phyloP scores from a whole-genome alignment of 176 grass and related monocot species.

The Neostapfia colusana region DNA sequence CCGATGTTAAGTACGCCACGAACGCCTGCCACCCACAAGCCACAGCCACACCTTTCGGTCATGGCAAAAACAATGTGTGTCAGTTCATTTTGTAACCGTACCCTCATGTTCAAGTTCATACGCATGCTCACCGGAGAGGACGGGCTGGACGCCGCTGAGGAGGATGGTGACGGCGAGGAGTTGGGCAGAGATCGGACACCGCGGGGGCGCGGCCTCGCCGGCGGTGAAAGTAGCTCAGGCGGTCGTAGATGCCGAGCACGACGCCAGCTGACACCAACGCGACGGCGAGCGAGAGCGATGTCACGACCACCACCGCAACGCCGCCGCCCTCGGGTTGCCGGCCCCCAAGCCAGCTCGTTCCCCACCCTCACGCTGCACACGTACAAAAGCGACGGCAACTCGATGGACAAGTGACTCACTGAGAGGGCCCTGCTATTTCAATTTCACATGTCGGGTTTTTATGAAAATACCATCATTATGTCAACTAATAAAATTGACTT shows the following conservation, averaged over 20 bases:
- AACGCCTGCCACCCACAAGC: slow-evolving; percentile 33
- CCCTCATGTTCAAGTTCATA: too few relatives aligned
- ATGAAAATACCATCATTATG: background rate
- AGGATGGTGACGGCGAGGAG: slow-evolving; percentile 33
- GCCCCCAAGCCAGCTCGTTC: too few relatives aligned
- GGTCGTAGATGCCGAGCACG: slow-evolving; percentile 20
- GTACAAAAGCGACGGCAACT: too few relatives aligned
- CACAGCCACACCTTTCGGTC: slow-evolving; percentile 29
- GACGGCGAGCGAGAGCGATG: background rate
- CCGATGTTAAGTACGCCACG: slow-evolving; percentile 38
- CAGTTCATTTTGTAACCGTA: background rate
- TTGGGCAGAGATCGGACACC: slow-evolving; percentile 24
- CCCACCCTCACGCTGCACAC: too few relatives aligned
- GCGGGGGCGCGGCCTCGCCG: slow-evolving; percentile 29
- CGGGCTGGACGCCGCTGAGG: slow-evolving; percentile 41
- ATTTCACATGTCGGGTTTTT: background rate
- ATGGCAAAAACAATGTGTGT: background rate
- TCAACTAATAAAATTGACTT: background rate
- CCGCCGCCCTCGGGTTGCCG: too few relatives aligned
- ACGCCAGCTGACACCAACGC: background rate
- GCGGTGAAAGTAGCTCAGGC: slow-evolving; percentile 36
- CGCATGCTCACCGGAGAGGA: slow-evolving; percentile 20
- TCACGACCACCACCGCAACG: slow-evolving; percentile 24
- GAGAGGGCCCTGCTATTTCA: too few relatives aligned
- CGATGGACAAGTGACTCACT: too few relatives aligned